Evolutionary conservation across 2,329 filamentous ascomycete genomes (phyloP).

Genomic region (Grosmannia clavigera): DNA sequence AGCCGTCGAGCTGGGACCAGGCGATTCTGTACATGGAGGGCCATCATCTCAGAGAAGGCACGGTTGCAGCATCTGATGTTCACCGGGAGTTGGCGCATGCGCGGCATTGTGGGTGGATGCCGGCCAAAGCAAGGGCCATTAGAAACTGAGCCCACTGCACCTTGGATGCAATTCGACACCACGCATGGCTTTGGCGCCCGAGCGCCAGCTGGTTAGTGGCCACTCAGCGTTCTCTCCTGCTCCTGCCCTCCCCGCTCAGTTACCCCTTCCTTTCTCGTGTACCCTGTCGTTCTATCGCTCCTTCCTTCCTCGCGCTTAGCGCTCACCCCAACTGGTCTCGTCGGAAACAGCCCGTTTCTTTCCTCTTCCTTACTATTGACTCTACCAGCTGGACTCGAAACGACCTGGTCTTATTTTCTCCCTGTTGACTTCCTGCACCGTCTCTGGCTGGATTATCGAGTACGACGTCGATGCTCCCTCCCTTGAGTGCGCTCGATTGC

Average conservation of each 20-base stretch:
- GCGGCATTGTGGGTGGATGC: background rate
- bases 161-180: background rate
- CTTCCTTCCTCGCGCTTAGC: background rate
- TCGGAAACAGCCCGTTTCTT: background rate
- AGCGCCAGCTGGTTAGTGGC: background rate
- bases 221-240: background rate
- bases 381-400: slow-evolving; percentile 1
- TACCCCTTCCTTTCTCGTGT: background rate
- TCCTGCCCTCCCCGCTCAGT: background rate
- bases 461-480: background rate
- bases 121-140: background rate
- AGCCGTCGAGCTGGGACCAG: background rate
- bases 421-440: background rate
- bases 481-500: background rate
- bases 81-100: background rate
- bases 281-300: background rate
- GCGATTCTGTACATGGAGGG: background rate
- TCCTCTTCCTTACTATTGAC: background rate
- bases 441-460: background rate
- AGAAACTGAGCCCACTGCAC: background rate
- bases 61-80: background rate
- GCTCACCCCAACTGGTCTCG: background rate
- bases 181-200: background rate
- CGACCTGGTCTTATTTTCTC: background rate
- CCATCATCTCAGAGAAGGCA: background rate